Conservation (phyloP, 495 filamentous ascomycete genomes). For the Aspergillus affinis region DNA sequence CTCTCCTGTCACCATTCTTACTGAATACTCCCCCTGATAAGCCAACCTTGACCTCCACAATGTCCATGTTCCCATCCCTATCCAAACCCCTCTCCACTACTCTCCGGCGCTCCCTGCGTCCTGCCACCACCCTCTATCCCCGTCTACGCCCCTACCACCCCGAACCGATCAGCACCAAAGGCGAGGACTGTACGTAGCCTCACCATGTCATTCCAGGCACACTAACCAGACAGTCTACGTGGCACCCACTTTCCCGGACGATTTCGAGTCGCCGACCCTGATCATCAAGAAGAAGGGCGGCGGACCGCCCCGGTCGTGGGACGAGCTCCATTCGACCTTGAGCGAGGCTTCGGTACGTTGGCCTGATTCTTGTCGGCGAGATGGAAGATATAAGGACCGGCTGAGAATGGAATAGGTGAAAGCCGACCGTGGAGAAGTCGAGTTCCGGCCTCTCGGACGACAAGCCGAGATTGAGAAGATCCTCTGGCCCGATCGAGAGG, state of each 20-base stretch:
- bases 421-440: conserved; percentile 23
- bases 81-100: conserved; percentile 7
- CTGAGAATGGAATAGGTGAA: conserved; percentile 16
- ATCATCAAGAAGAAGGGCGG: conserved; percentile 14
- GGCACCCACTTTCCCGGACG: conserved; percentile 21
- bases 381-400: not conserved
- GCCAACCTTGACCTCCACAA: not conserved
- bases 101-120: conserved; percentile 3
- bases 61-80: not conserved
- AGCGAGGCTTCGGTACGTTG: conserved; percentile 22
- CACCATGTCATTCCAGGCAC: not conserved
- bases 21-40: not conserved
- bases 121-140: not conserved
- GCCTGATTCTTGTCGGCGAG: not conserved
- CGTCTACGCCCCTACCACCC: conserved; percentile 7
- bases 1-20: not conserved
- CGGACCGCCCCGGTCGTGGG: conserved; percentile 12
- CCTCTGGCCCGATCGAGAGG: conserved; percentile 12
- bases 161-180: conserved; percentile 14
- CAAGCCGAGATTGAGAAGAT: conserved; percentile 13
- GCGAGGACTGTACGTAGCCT: conserved; percentile 16
- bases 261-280: conserved; percentile 14
- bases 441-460: conserved; percentile 3
- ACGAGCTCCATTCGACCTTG: conserved; percentile 21
- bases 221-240: conserved; percentile 18